Evolutionary conservation across 768 basidiomycete species (phyloP), one percentile per base, ranked within the genome.

Genomic region (Naematelia encephala): DNA sequence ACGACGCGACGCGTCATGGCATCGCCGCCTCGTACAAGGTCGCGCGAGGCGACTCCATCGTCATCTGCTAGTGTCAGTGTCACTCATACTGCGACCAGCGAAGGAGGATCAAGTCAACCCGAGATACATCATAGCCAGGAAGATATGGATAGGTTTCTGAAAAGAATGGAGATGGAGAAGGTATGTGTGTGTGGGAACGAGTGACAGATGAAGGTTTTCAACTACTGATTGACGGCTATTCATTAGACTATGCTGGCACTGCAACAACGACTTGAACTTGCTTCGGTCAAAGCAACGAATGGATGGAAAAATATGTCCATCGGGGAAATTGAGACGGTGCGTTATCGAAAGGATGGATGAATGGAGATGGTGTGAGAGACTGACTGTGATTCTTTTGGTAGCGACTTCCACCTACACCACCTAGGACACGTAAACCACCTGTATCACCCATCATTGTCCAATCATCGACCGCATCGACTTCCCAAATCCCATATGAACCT

Each of bases 111-210:
- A 16, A 39, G 34, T 39, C 34, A 39, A 16, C 34, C 34, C 8
- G 34, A 39, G 28, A 50, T 8, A 19, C 54, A 51, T n/a, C 27
- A 43, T 4, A 28, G 28, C 14, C 62, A 63, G 16, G 66, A 51
- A 11, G 69, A 70, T 61, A 60, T 67, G 44, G 67, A 74, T 14
- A 61, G 59, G 29, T 69, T 74, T 43, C 30, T 64, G 54, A 71
- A 66, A 49, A 52, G 64, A 30, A 63, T 71, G 63, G 72, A 74
- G n/a, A 69, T 74, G 66, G 72, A 74, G 48, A 69, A 74, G 67
- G 72, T 73, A 54, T 29, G 72, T 68, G n/a, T n/a, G n/a, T n/a
- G n/a, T n/a, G 22, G 26, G 11, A 43, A 47, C 47, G 28, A 26
- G 14, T 27, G 12, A 13, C 29, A 8, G 51, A 13, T 27, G 42